These are phyloP conservation scores for Suhomyces maxii DNA, from an alignment of 1,139 yeast species.

Conservation along the genomic window DNA sequence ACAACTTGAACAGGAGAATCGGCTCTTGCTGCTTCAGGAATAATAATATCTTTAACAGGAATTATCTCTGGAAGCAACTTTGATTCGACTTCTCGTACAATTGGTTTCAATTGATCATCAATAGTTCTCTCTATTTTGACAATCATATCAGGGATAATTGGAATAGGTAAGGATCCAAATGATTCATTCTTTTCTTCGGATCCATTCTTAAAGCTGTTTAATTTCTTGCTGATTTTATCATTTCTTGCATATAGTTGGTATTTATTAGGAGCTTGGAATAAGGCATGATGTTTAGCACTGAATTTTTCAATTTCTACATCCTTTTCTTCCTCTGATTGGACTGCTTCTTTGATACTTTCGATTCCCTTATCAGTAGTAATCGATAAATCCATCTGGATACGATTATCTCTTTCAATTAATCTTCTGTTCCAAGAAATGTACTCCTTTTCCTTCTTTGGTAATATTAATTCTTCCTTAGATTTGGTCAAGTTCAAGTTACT, in stretches of 20 bases:
- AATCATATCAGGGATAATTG: slow-evolving; percentile 27
- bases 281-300: slow-evolving; percentile 14
- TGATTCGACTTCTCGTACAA: slow-evolving; percentile 11
- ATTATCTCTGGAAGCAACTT: slow-evolving; percentile 2
- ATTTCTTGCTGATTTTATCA: slow-evolving; percentile 12
- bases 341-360: slow-evolving; percentile 6
- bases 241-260: slow-evolving; percentile 20
- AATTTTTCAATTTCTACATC: slow-evolving; percentile 7
- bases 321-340: slow-evolving; percentile 1
- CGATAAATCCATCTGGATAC: slow-evolving; percentile 27
- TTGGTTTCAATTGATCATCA: slow-evolving; percentile 22
- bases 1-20: background rate
- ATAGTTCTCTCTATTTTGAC: slow-evolving; percentile 25
- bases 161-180: slow-evolving; percentile 11
- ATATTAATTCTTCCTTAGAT: slow-evolving; percentile 42
- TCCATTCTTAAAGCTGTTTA: background rate
- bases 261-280: slow-evolving; percentile 26
- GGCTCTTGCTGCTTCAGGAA: background rate
- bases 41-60: background rate
- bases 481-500: slow-evolving; percentile 38
- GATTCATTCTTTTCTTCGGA: background rate
- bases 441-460: slow-evolving; percentile 31
- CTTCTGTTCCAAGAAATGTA: slow-evolving; percentile 45
- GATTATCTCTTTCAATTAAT: slow-evolving; percentile 31
- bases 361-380: slow-evolving; percentile 14